Conservation (phyloP, 805 yeast genomes). For the Myxozyma lipomycoides region DNA sequence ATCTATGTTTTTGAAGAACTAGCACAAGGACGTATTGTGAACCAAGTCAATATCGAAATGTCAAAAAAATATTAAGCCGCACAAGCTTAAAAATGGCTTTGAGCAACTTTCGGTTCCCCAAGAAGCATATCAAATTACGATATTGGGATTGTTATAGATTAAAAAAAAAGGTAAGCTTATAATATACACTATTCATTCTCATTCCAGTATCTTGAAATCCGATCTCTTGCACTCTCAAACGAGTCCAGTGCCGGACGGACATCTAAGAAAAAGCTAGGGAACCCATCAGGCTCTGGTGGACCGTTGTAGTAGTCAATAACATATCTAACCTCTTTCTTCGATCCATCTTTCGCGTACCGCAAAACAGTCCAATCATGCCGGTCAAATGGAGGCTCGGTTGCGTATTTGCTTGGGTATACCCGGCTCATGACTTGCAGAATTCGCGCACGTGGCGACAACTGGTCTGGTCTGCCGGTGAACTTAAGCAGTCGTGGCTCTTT, state of each 20-base stretch:
- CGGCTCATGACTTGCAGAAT: constrained; percentile 61
- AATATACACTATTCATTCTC: too few species aligned
- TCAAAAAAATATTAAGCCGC: too few species aligned
- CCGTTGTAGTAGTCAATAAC: constrained; percentile 97
- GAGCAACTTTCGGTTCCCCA: too few species aligned
- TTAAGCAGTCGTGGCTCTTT: constrained; percentile 71
- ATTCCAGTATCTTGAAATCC: constrained; percentile 40
- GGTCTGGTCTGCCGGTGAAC: constrained; percentile 90
- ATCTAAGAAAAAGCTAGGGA: constrained; percentile 88
- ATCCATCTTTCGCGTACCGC: constrained; percentile 44
- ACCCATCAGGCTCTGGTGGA: constrained; percentile 78
- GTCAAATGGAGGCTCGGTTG: constrained; percentile 86
- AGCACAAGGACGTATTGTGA: too few species aligned
- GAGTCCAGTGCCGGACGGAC: constrained; percentile 92
- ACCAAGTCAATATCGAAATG: too few species aligned
- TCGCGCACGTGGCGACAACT: constrained; percentile 79
- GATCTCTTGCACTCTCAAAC: constrained; percentile 57
- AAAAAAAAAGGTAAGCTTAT: too few species aligned
- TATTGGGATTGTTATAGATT: too few species aligned
- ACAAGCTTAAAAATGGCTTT: too few species aligned
- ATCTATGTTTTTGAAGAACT: too few species aligned
- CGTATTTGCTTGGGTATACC: constrained; percentile 67
- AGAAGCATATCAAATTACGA: too few species aligned
- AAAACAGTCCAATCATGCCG: constrained; percentile 98
- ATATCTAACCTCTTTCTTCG: constrained; percentile 64